Conservation (phyloP, 1,284 basidiomycete genomes). For the Moesziomyces globuligerus region DNA sequence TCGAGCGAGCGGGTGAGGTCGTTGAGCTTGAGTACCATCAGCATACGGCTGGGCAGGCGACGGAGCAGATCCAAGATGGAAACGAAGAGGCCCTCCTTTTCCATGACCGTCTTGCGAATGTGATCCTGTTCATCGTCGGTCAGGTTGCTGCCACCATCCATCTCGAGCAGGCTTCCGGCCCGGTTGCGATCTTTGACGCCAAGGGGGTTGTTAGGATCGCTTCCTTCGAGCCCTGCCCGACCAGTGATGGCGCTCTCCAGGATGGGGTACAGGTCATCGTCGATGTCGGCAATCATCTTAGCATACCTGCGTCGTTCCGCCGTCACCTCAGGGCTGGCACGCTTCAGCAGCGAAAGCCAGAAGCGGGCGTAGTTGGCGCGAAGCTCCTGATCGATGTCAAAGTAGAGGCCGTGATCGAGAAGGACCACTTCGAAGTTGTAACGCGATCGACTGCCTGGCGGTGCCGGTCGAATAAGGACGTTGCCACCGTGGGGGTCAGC, state of each 20-base stretch:
- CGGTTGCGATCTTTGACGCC: constrained; percentile 59
- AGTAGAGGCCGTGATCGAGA: constrained; percentile 66
- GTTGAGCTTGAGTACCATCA: constrained; percentile 67
- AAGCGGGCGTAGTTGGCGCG: constrained; percentile 65
- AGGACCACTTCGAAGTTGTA: constrained; percentile 67
- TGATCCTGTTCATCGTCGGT: constrained; percentile 64
- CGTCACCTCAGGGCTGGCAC: constrained; percentile 55
- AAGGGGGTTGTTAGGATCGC: constrained; percentile 60
- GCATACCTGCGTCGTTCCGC: constrained; percentile 60
- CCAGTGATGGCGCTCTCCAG: constrained; percentile 66
- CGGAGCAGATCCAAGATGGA: constrained; percentile 62
- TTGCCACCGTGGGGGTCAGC: constrained; percentile 74
- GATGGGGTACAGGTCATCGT: constrained; percentile 66
- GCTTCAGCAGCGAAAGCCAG: constrained; percentile 64
- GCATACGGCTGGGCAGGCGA: constrained; percentile 63
- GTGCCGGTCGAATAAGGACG: constrained; percentile 76
- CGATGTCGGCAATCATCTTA: constrained; percentile 64
- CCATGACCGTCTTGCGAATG: constrained; percentile 66
- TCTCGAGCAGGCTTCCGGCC: constrained; percentile 59
- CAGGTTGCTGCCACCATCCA: constrained; percentile 52
- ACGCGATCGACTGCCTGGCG: constrained; percentile 51
- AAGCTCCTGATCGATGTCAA: constrained; percentile 64
- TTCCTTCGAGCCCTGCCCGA: constrained; percentile 63
- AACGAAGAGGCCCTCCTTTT: constrained; percentile 65
- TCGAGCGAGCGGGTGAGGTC: constrained; percentile 71